phyloP scores from a whole-genome alignment of 1,284 basidiomycete species.

The Tilletia caries region DNA sequence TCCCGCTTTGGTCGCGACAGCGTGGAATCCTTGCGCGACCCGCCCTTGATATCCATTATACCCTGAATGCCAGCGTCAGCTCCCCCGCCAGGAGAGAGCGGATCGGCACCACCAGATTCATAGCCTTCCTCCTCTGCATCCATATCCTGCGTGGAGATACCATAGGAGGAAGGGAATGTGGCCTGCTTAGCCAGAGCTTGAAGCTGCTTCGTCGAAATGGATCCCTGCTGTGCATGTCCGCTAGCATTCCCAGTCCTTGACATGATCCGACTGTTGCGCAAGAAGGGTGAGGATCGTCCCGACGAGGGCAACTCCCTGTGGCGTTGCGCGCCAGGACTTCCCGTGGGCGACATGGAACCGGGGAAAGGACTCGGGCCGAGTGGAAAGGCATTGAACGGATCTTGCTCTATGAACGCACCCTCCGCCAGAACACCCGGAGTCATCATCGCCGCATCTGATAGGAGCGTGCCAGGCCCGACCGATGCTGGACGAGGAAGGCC shows the following conservation, averaged over 20 bases:
- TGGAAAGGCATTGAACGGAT: not conserved
- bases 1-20: not conserved
- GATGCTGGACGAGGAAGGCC: conserved; percentile 1
- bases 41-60: not conserved
- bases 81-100: conserved; percentile 4
- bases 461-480: not conserved
- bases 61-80: not conserved
- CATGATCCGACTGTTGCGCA: not conserved
- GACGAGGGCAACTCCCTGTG: not conserved
- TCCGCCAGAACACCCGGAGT: not conserved
- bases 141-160: not conserved
- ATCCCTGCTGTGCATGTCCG: not conserved
- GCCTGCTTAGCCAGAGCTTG: not conserved
- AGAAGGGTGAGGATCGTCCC: not conserved
- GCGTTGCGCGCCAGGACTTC: not conserved
- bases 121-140: not conserved
- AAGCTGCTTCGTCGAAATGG: not conserved
- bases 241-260: not conserved
- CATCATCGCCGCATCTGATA: not conserved
- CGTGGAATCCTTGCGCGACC: not conserved
- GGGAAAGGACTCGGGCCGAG: conserved; percentile 6
- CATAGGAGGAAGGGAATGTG: not conserved
- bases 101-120: not conserved
- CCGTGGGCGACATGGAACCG: not conserved
- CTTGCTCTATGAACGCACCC: not conserved